Evolutionary conservation across 1,139 yeast genomes (phyloP).

Genomic region (Yamadazyma trypodendri): DNA sequence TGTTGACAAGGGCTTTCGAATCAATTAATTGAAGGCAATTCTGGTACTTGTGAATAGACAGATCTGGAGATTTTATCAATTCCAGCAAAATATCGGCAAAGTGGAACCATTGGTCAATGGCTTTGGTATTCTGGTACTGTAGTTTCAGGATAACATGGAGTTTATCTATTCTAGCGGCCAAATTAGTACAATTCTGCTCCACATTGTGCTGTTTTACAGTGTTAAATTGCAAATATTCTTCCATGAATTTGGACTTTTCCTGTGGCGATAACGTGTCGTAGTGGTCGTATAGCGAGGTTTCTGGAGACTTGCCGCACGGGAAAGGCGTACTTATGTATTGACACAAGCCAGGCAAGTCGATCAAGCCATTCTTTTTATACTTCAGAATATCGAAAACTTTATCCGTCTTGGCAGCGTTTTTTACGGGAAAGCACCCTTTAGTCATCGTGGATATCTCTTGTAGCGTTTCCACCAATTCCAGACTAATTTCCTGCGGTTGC

Average conservation of each 20-base stretch:
- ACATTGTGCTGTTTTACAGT: slow-evolving; percentile 16
- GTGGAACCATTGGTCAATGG: slow-evolving; percentile 11
- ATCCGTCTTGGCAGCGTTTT: not conserved
- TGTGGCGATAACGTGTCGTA: slow-evolving; percentile 9
- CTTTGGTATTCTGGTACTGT: not conserved
- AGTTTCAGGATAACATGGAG: not conserved
- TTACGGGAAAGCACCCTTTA: not conserved
- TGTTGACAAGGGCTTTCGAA: slow-evolving; percentile 18
- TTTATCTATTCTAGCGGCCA: slow-evolving; percentile 1
- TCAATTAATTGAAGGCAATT: slow-evolving; percentile 21
- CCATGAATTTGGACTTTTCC: slow-evolving; percentile 20
- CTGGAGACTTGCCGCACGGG: not conserved
- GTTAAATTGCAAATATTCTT: slow-evolving; percentile 25
- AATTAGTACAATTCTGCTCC: slow-evolving; percentile 8
- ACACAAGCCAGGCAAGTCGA: slow-evolving; percentile 9
- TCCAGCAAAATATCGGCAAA: slow-evolving; percentile 8
- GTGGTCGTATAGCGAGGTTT: slow-evolving; percentile 13
- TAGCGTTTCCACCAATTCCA: not conserved
- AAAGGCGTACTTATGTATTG: slow-evolving; percentile 10
- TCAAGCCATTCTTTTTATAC: slow-evolving; percentile 8
- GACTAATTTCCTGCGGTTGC: not conserved
- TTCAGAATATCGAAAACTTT: slow-evolving; percentile 1
- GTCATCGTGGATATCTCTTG: slow-evolving; percentile 2
- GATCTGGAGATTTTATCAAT: not conserved
- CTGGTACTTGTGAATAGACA: slow-evolving; percentile 12